Evolutionary conservation across 2,329 filamentous ascomycete species (phyloP).

Genomic region (Fusarium luffae): DNA sequence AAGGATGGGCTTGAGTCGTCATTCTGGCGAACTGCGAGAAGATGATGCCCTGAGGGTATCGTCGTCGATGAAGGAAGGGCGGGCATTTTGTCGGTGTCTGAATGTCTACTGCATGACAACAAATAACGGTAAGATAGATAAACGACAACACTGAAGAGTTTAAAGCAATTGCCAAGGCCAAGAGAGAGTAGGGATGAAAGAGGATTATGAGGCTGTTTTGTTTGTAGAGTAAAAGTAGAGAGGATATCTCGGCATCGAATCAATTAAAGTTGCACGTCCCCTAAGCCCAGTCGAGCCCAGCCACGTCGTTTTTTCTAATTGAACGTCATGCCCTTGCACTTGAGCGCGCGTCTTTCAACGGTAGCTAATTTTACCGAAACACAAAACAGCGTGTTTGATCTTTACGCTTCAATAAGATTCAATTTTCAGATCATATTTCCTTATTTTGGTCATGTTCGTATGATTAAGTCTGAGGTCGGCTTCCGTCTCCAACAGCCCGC

Average conservation of each 20-base stretch:
- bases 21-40: conserved; percentile 40
- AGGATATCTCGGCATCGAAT: conserved; percentile 1
- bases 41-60: conserved; percentile 22
- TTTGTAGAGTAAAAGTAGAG: conserved; percentile 7
- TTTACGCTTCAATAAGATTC: not conserved
- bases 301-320: conserved; percentile 27
- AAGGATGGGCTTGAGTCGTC: conserved; percentile 37
- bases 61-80: conserved; percentile 29
- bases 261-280: conserved; percentile 29
- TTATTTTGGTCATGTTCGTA: not conserved
- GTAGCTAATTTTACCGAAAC: conserved; percentile 1
- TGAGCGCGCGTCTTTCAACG: conserved; percentile 12
- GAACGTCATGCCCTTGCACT: conserved; percentile 10
- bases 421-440: not conserved
- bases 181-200: not conserved
- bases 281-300: conserved; percentile 15
- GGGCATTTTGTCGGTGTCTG: conserved; percentile 21
- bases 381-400: not conserved
- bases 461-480: not conserved
- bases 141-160: not conserved
- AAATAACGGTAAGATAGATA: not conserved
- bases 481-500: not conserved
- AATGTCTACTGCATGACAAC: conserved; percentile 10
- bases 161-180: not conserved
- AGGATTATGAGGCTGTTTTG: conserved; percentile 8